Conservation (phyloP, 352 stramenopile genomes). For the Phytophthora constricta region DNA sequence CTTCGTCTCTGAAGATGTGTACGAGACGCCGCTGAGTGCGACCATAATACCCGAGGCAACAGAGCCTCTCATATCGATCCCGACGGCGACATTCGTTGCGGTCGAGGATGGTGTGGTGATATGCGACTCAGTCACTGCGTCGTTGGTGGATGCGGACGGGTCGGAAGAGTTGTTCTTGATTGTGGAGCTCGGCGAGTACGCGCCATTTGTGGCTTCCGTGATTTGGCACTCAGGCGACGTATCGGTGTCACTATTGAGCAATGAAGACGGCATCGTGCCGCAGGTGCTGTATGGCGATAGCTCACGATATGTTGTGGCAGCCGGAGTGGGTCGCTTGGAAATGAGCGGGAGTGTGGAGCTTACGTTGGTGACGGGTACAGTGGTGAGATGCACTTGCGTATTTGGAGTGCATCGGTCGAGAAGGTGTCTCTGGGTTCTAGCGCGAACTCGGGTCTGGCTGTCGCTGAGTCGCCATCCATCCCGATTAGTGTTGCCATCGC, state of each 20-base stretch:
- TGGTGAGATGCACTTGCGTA: conserved; percentile 16
- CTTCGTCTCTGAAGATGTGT: conserved; percentile 23
- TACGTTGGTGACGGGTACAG: conserved; percentile 28
- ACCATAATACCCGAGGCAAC: conserved; percentile 36
- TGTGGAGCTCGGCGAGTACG: conserved; percentile 31
- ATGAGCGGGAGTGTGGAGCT: conserved; percentile 37
- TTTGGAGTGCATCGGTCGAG: conserved; percentile 25
- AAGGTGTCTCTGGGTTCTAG: neutral
- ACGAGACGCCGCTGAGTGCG: conserved; percentile 19
- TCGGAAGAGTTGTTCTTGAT: conserved; percentile 44
- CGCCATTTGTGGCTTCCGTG: conserved; percentile 25
- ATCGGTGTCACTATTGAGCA: conserved; percentile 15
- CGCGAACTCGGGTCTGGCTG: neutral
- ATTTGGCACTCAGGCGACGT: conserved; percentile 12
- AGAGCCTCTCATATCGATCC: conserved; percentile 18
- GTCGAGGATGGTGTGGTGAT: conserved; percentile 39
- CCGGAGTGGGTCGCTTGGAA: conserved; percentile 9
- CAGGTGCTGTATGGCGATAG: conserved; percentile 9
- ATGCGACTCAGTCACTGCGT: conserved; percentile 29
- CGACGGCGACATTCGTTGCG: conserved; percentile 11
- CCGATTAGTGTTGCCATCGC: conserved; percentile 10
- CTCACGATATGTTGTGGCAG: conserved; percentile 14
- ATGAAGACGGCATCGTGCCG: conserved; percentile 19
- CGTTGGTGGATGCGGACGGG: conserved; percentile 44
- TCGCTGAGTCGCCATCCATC: neutral